Base-by-base conservation (phyloP, 2,329 filamentous ascomycete species). In the Pseudogymnoascus verrucosus region DNA sequence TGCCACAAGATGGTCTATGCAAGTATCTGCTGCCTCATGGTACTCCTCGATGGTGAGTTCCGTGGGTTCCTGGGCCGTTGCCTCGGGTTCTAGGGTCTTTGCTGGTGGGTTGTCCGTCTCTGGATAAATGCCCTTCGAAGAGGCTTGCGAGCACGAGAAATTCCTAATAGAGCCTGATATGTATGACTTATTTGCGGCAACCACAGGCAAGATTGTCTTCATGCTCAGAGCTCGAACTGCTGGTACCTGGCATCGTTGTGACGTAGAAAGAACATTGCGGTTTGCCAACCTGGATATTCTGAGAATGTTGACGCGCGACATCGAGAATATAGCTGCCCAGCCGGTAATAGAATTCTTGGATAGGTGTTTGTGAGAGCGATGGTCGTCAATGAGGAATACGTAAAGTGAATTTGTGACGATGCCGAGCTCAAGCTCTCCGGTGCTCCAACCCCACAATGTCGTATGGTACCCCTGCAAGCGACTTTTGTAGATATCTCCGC, bases 21-120 rank as follows among this genome's bases (percentile, higher is more conserved):
- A 96, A 60, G 81, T 75, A 72, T 97, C 90, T 28, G 92, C 85
- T 31, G 90, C 79, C 64, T 89, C 82, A 72, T 96, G 88, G 74
- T 96, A 98, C 71, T 91, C 79, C 26, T 81, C 78, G 2, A 88
- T 84, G 1, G 84, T 83, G 66, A 97, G 79, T 60, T 89, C 81
- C 1, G 87, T 85, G 0, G 89, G 80, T 65, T 82, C 79, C 21
- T 75, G 77, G 61, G 80, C 73, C 69, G 79, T 74, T 67, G 74
- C 61, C 67, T 75, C 68, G 64, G 71, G 69, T 63, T 78, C 72
- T 59, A 76, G 73, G 65, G 80, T 69, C 67, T 80, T 78, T 42
- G 77, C 72, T 51, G 74, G 68, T 8, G 85, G 84, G 64, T 86
- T 76, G 42, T 80, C 76, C 5, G 83, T 82, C 66, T 84, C 80